Evolutionary conservation across 2,329 filamentous ascomycete genomes (phyloP).

Genomic region (Mariannaea sp.): DNA sequence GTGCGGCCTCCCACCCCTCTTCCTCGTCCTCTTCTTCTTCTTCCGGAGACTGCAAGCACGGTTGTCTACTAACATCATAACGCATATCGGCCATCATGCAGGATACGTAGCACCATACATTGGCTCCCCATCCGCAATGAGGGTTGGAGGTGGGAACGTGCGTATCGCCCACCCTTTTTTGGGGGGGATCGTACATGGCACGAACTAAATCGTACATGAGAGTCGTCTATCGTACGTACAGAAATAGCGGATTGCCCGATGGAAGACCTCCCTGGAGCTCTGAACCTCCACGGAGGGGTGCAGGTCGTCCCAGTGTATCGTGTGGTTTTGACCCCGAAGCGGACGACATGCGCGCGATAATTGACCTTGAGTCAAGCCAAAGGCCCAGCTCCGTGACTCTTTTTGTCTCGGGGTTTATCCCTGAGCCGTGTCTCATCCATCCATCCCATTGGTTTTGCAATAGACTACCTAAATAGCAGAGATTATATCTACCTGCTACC

Average conservation of each 20-base stretch:
- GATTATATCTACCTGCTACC: too few species aligned
- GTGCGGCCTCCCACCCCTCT: too few species aligned
- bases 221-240: slow-evolving; percentile 23
- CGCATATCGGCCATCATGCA: too few species aligned
- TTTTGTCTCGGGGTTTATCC: not conserved
- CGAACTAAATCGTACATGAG: slow-evolving; percentile 12
- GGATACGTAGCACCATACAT: not conserved
- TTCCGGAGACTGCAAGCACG: too few species aligned
- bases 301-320: not conserved
- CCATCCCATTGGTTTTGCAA: not conserved
- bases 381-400: not conserved
- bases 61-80: too few species aligned
- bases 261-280: slow-evolving; percentile 3
- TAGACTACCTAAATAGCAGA: too few species aligned
- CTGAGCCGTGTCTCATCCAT: not conserved
- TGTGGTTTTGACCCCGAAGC: not conserved
- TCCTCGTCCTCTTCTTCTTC: too few species aligned
- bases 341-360: not conserved
- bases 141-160: slow-evolving; percentile 3
- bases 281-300: not conserved
- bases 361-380: not conserved
- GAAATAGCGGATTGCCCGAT: slow-evolving; percentile 19
- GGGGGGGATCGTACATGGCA: slow-evolving; percentile 9
- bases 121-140: not conserved
- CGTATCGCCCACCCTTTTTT: slow-evolving; percentile 10